These are phyloP conservation scores for Malassezia yamatoensis DNA, from an alignment of 1,284 basidiomycete species.

Conservation along the genomic window DNA sequence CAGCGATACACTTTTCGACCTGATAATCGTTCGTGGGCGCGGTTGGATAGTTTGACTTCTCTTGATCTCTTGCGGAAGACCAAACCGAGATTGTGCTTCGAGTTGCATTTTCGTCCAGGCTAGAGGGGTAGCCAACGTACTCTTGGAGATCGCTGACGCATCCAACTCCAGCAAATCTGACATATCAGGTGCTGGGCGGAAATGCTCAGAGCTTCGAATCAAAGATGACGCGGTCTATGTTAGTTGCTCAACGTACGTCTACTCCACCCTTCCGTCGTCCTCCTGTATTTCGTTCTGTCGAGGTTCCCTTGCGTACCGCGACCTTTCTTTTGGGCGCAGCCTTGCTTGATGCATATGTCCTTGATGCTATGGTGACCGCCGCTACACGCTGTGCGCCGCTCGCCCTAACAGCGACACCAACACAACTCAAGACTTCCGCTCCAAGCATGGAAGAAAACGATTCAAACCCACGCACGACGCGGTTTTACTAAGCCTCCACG, in stretches of 20 bases:
- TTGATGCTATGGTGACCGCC: not conserved
- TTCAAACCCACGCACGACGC: not conserved
- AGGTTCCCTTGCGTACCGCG: constrained; percentile 29
- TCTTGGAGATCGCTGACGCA: constrained; percentile 22
- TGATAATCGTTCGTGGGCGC: constrained; percentile 13
- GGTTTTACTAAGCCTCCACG: not conserved
- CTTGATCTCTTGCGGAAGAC: constrained; percentile 29
- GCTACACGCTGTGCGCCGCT: not conserved
- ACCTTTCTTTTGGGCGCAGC: constrained; percentile 33
- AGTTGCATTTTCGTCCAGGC: constrained; percentile 27
- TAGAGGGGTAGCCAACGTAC: constrained; percentile 21
- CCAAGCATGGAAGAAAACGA: constrained; percentile 3
- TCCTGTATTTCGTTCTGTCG: constrained; percentile 27
- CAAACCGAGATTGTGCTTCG: constrained; percentile 28
- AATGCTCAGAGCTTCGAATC: constrained; percentile 25
- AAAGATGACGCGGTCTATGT: constrained; percentile 19
- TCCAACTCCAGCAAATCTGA: constrained; percentile 26
- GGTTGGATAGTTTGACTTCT: constrained; percentile 31
- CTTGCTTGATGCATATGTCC: not conserved
- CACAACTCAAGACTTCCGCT: not conserved
- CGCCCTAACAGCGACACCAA: not conserved
- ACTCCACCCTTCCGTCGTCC: constrained; percentile 33
- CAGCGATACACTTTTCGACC: constrained; percentile 17
- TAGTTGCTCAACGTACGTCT: constrained; percentile 12
- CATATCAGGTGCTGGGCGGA: constrained; percentile 29